phyloP scores from a whole-genome alignment of 148 eudicot species.

The Fagopyrum esculentum region DNA sequence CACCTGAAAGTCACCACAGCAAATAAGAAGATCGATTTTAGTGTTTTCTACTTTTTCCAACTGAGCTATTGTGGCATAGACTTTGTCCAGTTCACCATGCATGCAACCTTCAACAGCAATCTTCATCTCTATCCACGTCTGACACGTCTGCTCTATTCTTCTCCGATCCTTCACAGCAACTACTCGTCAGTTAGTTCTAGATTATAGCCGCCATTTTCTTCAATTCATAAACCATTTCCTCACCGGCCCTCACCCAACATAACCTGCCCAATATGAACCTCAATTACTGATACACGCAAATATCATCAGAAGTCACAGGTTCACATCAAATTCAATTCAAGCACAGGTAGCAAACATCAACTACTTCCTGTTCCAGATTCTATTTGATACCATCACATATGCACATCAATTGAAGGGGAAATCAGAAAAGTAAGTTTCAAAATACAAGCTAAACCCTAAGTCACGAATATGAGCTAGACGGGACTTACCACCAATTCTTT shows the following conservation, averaged over 20 bases:
- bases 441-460: no score
- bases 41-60: constrained; percentile 63
- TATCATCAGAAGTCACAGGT: no score
- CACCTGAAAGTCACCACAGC: constrained; percentile 98
- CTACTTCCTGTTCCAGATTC: no score
- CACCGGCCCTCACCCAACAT: constrained; percentile 8
- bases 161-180: not conserved
- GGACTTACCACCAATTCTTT: no score
- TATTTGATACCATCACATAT: no score
- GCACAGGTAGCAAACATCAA: no score
- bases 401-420: no score
- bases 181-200: not conserved
- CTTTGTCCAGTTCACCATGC: constrained; percentile 94
- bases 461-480: no score
- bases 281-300: not conserved
- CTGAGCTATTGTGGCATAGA: constrained; percentile 74
- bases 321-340: no score
- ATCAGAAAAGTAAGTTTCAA: no score
- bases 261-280: not conserved
- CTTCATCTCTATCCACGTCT: constrained; percentile 39
- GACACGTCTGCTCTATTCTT: not conserved
- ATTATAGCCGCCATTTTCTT: not conserved
- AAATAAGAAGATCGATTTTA: constrained; percentile 82
- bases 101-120: constrained; percentile 98
- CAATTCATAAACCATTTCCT: no score